phyloP scores from a whole-genome alignment of 768 basidiomycete species.

The Collybia nuda region DNA sequence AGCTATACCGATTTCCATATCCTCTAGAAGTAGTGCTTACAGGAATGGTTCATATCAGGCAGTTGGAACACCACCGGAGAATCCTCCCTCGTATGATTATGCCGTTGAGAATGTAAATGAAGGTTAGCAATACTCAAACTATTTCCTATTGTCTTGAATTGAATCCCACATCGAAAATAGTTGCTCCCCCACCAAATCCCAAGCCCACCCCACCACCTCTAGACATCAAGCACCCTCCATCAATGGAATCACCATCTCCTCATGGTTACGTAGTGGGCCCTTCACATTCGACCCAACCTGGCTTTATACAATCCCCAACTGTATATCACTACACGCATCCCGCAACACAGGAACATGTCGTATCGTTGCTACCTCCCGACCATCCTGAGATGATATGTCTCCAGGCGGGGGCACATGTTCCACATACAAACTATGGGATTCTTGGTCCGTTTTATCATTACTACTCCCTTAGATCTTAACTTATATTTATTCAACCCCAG shows the following conservation, averaged over 20 bases:
- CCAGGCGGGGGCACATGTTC: conserved; percentile 71
- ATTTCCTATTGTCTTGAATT: background rate
- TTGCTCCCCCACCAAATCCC: background rate
- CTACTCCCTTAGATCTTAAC: background rate
- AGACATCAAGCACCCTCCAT: background rate
- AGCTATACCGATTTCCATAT: conserved; percentile 15
- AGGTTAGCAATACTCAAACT: conserved; percentile 19
- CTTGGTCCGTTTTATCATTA: conserved; percentile 50
- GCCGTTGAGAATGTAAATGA: conserved; percentile 25
- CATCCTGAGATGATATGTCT: conserved; percentile 86
- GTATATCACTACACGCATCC: conserved; percentile 75
- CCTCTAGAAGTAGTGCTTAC: conserved; percentile 2
- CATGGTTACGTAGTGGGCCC: conserved; percentile 16
- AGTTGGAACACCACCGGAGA: conserved; percentile 28
- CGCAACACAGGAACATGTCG: conserved; percentile 50
- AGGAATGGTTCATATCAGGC: conserved; percentile 6
- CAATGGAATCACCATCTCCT: background rate
- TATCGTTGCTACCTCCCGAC: conserved; percentile 68
- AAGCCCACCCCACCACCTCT: conserved; percentile 1
- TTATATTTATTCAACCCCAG: conserved; percentile 31
- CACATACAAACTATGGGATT: conserved; percentile 63
- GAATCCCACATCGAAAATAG: background rate
- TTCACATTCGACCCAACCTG: conserved; percentile 15
- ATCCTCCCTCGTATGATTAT: conserved; percentile 51
- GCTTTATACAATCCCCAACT: conserved; percentile 31